Conservation (phyloP, 2,329 filamentous ascomycete genomes). For the Exophiala aquamarina region DNA sequence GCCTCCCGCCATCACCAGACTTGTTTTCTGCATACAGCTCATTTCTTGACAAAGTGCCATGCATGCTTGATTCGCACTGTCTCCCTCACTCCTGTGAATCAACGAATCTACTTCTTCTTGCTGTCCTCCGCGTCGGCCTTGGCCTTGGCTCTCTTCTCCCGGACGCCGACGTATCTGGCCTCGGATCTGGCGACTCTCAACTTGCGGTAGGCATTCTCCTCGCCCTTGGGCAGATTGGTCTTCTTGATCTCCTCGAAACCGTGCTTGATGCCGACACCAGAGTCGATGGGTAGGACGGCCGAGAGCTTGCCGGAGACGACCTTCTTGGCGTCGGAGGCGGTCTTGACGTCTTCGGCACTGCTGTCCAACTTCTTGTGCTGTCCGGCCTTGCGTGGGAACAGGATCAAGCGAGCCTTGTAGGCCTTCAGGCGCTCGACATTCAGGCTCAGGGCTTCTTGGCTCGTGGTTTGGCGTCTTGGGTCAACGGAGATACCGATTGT, state of each 20-base stretch:
- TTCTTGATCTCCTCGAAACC: conserved; percentile 76
- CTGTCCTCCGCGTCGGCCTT: conserved; percentile 67
- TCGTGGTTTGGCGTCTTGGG: conserved; percentile 93
- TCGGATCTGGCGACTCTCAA: conserved; percentile 84
- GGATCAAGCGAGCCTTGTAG: conserved; percentile 93
- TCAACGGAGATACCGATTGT: conserved; percentile 98
- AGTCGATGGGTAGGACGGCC: conserved; percentile 70
- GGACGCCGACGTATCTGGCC: conserved; percentile 74
- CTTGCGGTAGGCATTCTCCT: conserved; percentile 83
- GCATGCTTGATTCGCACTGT: too few relatives aligned
- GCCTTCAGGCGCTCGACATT: conserved; percentile 98
- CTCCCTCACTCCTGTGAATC: neutral
- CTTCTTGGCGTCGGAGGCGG: conserved; percentile 59
- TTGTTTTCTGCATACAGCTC: too few relatives aligned
- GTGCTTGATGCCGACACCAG: conserved; percentile 52
- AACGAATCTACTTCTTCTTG: conserved; percentile 50
- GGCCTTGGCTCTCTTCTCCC: conserved; percentile 91
- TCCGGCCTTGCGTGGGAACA: conserved; percentile 95
- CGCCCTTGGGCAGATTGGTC: conserved; percentile 73
- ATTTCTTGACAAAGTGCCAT: too few relatives aligned
- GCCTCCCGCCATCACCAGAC: too few relatives aligned
- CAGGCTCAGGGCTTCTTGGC: conserved; percentile 87
- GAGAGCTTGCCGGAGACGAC: conserved; percentile 54
- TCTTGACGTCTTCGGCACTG: conserved; percentile 76
- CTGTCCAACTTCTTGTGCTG: conserved; percentile 92